These are phyloP conservation scores for Gossypium thurberi DNA, from an alignment of 345 rosid species.

Conservation along the genomic window DNA sequence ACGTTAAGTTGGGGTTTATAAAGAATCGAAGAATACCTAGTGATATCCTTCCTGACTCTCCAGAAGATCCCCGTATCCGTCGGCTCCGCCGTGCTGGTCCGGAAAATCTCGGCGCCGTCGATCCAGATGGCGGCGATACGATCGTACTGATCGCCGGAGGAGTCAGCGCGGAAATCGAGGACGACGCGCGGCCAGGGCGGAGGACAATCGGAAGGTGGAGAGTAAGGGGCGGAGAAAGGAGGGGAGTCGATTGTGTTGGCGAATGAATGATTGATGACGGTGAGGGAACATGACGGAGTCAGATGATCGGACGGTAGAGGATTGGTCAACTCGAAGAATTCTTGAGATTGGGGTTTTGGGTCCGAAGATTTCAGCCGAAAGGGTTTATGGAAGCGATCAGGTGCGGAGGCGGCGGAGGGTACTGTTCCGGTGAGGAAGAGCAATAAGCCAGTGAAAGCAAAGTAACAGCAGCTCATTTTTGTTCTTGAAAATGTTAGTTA, in stretches of 20 bases:
- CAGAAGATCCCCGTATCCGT: constrained; percentile 57
- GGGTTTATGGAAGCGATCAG: constrained; percentile 33
- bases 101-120: constrained; percentile 74
- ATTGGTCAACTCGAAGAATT: constrained; percentile 48
- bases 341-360: constrained; percentile 19
- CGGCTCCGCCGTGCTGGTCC: constrained; percentile 91
- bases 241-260: constrained; percentile 63
- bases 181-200: constrained; percentile 59
- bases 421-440: constrained; percentile 16
- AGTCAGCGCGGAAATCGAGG: constrained; percentile 46
- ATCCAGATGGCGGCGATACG: constrained; percentile 81
- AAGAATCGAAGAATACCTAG: constrained; percentile 64
- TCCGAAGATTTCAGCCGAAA: background rate
- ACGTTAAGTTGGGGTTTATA: constrained; percentile 28
- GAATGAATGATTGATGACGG: constrained; percentile 64
- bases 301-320: constrained; percentile 49
- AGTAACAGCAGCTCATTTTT: background rate
- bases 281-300: constrained; percentile 51
- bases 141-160: constrained; percentile 67
- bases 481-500: background rate
- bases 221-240: constrained; percentile 58
- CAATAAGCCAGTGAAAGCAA: constrained; percentile 7
- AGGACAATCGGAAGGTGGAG: constrained; percentile 50
- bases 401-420: constrained; percentile 16
- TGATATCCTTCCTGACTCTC: constrained; percentile 69